Evolutionary conservation across 1,284 basidiomycete genomes (phyloP).

Genomic region (Moniliella sp.): DNA sequence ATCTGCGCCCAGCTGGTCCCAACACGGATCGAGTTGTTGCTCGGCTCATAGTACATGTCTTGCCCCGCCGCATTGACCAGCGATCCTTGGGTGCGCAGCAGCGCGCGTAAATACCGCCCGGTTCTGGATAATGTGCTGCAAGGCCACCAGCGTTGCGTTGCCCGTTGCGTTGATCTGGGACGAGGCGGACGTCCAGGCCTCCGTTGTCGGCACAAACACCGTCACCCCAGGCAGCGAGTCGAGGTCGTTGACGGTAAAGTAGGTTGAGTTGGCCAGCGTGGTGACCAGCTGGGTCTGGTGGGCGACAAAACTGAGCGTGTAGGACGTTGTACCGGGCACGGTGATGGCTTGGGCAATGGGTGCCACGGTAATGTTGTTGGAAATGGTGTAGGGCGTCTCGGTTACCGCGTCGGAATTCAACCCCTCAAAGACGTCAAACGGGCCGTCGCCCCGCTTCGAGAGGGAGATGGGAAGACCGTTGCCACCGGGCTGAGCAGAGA

Average conservation of each 20-base stretch:
- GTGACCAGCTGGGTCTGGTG: slow-evolving; percentile 6
- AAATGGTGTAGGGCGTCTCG: too few relatives aligned
- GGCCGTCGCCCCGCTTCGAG: background rate
- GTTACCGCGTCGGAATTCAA: too few relatives aligned
- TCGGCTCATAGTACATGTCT: slow-evolving; percentile 12
- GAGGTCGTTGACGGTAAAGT: slow-evolving; percentile 6
- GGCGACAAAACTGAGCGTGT: slow-evolving; percentile 8
- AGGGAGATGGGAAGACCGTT: background rate
- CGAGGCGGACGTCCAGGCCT: slow-evolving; percentile 8
- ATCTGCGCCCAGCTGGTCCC: slow-evolving; percentile 12
- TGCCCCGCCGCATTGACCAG: slow-evolving; percentile 13
- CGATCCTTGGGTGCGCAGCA: too few relatives aligned
- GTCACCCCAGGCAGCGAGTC: slow-evolving; percentile 12
- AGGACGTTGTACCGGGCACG: slow-evolving; percentile 10
- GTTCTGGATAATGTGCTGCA: slow-evolving; percentile 13
- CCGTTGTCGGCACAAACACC: slow-evolving; percentile 14
- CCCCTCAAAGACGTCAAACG: too few relatives aligned
- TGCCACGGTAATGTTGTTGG: slow-evolving; percentile 9
- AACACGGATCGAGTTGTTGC: slow-evolving; percentile 9
- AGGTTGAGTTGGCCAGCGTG: slow-evolving; percentile 6
- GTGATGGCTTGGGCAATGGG: slow-evolving; percentile 13
- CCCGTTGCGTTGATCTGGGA: slow-evolving; percentile 13
- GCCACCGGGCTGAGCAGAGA: background rate
- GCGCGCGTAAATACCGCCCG: too few relatives aligned
- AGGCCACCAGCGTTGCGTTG: slow-evolving; percentile 14